Evolutionary conservation across 1,284 basidiomycete species (phyloP), one percentile per base, ranked within the genome.

Genomic region (Sporisorium sorghi): DNA sequence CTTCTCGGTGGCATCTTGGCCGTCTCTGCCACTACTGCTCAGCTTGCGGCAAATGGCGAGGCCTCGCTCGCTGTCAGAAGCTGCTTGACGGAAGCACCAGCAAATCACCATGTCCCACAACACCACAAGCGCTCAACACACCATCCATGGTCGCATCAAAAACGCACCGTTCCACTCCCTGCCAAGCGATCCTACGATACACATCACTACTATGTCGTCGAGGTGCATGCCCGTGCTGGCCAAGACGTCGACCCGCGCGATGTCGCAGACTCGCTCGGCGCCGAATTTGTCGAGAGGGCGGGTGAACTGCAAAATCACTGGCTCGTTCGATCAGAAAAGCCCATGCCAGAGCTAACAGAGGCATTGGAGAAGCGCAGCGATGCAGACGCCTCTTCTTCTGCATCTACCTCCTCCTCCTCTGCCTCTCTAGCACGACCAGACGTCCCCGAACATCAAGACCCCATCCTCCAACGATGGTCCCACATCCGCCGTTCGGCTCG

Each of bases 161-260:
- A 68, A 23, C 65, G 66, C 32, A 50, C 61, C 24, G 70, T 78
- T 17, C 55, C 76, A 5, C 67, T 77, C 15, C 78, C 83, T 50
- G 60, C 63, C 11, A 81, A 78, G 67, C 77, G 85, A 19, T 73
- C 77, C 2, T 95, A 98, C 85, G 85, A 88, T 75, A 90, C 91
- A 9, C 92, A 98, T 85, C 88, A 91, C 77, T 99, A 99, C 87
- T 96, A 95, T 86, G 91, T 93, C 66, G 85, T 96, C 26, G 91
- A 94, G 84, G 89, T 93, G 82, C 86, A 88, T 76, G 89, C 91
- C 52, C 80, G 81, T 8, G 83, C 85, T 50, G 77, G 71, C 70
- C 24, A 87, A 87, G 37, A 86, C 87, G 67, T 88, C 2, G 69
- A 75, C 19, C 79, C 78, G 1, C 54, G 70, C 26, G 77, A 84